Conservation (phyloP, 306 rosid genomes). For the Vicia villosa region DNA sequence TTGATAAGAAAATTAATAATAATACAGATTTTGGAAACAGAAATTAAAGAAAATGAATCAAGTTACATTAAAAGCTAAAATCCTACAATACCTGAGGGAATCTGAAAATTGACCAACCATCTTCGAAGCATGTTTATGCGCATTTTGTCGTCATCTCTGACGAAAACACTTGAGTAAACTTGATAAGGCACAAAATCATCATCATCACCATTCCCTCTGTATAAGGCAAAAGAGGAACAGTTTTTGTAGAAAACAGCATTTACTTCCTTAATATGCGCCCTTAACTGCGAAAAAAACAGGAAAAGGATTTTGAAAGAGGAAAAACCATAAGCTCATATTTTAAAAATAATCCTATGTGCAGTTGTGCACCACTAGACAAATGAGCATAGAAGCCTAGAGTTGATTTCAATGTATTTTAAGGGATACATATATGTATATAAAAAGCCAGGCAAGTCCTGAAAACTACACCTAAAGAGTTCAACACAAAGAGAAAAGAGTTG, state of each 20-base stretch:
- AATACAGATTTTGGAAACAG: neutral
- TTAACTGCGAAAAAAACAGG: constrained; percentile 48
- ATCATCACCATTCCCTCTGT: constrained; percentile 46
- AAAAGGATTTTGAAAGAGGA: neutral
- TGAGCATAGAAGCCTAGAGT: neutral
- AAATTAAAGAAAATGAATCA: neutral
- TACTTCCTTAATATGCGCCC: constrained; percentile 35
- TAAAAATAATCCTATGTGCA: no score
- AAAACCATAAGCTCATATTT: no score
- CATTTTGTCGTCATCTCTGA: constrained; percentile 42
- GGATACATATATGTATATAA: neutral
- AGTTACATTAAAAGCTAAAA: neutral
- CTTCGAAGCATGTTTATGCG: constrained; percentile 51
- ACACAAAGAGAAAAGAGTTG: neutral
- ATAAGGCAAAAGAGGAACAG: constrained; percentile 67
- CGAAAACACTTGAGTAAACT: constrained; percentile 42
- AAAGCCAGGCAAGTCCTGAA: neutral
- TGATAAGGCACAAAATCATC: constrained; percentile 55
- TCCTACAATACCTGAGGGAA: constrained; percentile 52
- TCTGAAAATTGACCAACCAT: constrained; percentile 54
- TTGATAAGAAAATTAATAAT: neutral
- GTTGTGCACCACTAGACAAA: neutral
- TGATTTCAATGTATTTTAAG: neutral
- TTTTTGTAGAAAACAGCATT: constrained; percentile 55
- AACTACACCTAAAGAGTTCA: neutral